Percentiles rank a stretch among this genome's conserved stretches.
These are phyloP conservation scores for Rosa rugosa DNA, from an alignment of 306 rosid genomes.

Conservation along the genomic window DNA sequence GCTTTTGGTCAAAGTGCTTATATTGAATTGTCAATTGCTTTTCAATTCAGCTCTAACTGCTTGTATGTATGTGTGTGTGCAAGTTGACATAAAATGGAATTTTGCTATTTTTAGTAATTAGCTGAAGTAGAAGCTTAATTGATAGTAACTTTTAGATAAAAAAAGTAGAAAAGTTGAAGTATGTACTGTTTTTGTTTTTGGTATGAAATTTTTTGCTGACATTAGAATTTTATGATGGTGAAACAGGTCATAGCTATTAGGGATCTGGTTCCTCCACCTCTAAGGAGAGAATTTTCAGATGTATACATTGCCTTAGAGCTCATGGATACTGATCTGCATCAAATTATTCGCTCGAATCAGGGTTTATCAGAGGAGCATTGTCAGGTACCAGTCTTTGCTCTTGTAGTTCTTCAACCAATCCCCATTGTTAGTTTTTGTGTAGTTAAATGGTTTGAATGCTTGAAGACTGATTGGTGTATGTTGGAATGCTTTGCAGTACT, in stretches of 20 bases:
- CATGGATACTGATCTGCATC: constrained; percentile 98
- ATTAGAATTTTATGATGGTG: constrained; percentile 28
- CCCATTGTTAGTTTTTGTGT: constrained; percentile 10
- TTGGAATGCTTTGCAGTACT: constrained; percentile 74
- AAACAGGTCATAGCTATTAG: constrained; percentile 74
- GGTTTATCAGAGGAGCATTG: constrained; percentile 88
- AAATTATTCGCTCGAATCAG: constrained; percentile 93
- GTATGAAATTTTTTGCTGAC: neutral
- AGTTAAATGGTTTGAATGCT: neutral
- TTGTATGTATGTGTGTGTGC: neutral
- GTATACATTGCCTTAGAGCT: constrained; percentile 78
- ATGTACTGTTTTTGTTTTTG: neutral
- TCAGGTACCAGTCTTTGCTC: constrained; percentile 46
- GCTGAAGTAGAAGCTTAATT: neutral
- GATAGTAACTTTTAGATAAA: neutral
- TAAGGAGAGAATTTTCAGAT: constrained; percentile 84
- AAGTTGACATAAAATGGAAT: neutral
- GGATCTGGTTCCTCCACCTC: constrained; percentile 93
- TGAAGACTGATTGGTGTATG: constrained; percentile 24
- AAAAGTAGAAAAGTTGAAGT: neutral
- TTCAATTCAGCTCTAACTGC: neutral
- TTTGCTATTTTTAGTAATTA: constrained; percentile 13
- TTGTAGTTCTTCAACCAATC: neutral
- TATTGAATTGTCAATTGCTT: neutral
- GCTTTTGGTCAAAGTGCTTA: neutral